Evolutionary conservation across 192 early-diverging fungal genomes (phyloP).

Genomic region (Phycomyces blakesleeanus): DNA sequence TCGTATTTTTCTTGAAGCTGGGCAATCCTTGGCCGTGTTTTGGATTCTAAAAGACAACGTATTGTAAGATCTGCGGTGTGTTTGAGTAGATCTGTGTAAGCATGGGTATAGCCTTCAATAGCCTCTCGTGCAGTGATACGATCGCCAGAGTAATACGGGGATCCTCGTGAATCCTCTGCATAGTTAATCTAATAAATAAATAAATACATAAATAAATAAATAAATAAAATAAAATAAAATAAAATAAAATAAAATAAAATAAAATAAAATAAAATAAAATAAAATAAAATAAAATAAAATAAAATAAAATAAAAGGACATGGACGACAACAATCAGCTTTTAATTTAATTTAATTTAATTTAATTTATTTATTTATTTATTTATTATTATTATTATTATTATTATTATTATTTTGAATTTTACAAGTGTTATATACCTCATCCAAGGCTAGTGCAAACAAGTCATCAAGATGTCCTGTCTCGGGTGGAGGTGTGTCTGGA

Average conservation of each 20-base stretch:
- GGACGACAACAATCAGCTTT: too few relatives aligned
- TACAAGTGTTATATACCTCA: too few relatives aligned
- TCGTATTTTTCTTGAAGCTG: constrained; percentile 11
- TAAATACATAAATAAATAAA: background rate
- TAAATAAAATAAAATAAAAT: too few relatives aligned
- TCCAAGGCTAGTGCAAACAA: too few relatives aligned
- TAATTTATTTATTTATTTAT: too few relatives aligned
- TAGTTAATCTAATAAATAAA: constrained; percentile 3
- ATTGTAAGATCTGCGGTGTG: background rate
- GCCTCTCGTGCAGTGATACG: constrained; percentile 34
- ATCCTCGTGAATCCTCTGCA: constrained; percentile 42
- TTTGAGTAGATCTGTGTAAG: constrained; percentile 26
- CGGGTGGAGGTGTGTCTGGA: background rate
- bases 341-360: too few relatives aligned
- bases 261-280: too few relatives aligned
- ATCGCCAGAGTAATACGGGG: constrained; percentile 41
- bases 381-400: too few relatives aligned
- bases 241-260: too few relatives aligned
- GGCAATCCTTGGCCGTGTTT: constrained; percentile 2
- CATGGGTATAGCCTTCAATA: constrained; percentile 29
- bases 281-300: too few relatives aligned
- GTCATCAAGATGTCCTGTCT: background rate
- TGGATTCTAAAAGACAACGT: background rate
- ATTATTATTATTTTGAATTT: too few relatives aligned
- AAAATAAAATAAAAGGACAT: too few relatives aligned